Evolutionary conservation across 179 eudicot genomes (phyloP).

Genomic region (Heliamphora pulchella): DNA sequence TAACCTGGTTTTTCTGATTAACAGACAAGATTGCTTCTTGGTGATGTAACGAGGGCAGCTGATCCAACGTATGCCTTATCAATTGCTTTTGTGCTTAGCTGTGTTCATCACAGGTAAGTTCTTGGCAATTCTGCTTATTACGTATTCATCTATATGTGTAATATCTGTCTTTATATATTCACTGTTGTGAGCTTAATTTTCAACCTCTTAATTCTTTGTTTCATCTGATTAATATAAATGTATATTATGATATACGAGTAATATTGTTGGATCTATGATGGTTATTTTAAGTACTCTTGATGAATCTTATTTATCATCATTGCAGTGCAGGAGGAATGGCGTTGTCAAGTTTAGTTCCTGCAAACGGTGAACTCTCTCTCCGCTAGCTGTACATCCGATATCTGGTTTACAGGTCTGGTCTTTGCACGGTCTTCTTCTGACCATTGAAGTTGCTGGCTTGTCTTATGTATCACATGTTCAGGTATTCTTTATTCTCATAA

Average conservation of each 20-base stretch:
- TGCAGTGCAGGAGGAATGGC: constrained; percentile 99
- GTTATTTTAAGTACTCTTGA: not conserved
- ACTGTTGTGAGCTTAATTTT: not conserved
- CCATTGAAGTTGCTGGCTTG: constrained; percentile 94
- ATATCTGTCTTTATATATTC: not conserved
- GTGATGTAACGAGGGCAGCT: constrained; percentile 50
- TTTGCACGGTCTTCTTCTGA: constrained; percentile 89
- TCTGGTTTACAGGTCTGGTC: constrained; percentile 82
- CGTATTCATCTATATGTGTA: not conserved
- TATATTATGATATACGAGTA: not conserved
- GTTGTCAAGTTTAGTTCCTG: constrained; percentile 84
- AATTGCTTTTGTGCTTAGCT: constrained; percentile 84
- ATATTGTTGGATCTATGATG: constrained; percentile 4
- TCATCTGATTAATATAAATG: not conserved
- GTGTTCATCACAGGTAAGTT: constrained; percentile 89
- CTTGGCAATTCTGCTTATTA: not conserved
- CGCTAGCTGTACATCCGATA: constrained; percentile 70
- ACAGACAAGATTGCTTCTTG: constrained; percentile 74
- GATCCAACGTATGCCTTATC: constrained; percentile 78
- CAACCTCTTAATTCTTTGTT: not conserved
- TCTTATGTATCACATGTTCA: constrained; percentile 90
- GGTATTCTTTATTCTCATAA: constrained; percentile 38
- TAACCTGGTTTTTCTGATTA: constrained; percentile 22
- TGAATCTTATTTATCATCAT: constrained; percentile 23
- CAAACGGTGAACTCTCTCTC: constrained; percentile 79